These are phyloP conservation scores for Boletus rubropictus DNA, from an alignment of 768 basidiomycete genomes.

Conservation along the genomic window DNA sequence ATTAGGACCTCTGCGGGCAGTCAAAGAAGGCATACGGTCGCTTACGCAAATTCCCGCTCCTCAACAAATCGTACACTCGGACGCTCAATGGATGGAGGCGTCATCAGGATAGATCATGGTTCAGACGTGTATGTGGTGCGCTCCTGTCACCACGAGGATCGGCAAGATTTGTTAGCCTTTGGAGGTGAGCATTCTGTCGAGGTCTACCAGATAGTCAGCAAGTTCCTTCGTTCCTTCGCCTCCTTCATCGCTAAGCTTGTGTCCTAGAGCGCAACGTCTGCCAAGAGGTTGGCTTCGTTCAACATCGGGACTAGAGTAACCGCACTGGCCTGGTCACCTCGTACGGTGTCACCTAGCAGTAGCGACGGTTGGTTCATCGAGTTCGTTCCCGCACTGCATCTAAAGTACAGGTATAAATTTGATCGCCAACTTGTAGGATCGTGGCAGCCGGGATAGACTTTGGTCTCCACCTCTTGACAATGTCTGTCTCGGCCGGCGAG, in stretches of 20 bases:
- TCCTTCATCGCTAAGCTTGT: constrained; percentile 4
- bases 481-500: constrained; percentile 43
- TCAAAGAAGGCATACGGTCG: constrained; percentile 13
- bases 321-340: constrained; percentile 74
- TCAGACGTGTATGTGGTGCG: constrained; percentile 58
- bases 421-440: constrained; percentile 41
- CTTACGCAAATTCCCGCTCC: no score
- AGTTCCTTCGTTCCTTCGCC: constrained; percentile 2
- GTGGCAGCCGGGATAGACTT: constrained; percentile 64
- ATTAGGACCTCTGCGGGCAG: constrained; percentile 44
- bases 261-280: constrained; percentile 39
- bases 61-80: not conserved
- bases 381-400: constrained; percentile 36
- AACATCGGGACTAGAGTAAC: constrained; percentile 67
- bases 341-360: constrained; percentile 57
- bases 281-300: constrained; percentile 58
- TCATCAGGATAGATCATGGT: constrained; percentile 54
- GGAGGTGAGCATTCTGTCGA: constrained; percentile 71
- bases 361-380: constrained; percentile 68
- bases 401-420: constrained; percentile 3
- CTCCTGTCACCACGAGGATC: constrained; percentile 60
- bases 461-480: constrained; percentile 65
- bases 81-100: constrained; percentile 37
- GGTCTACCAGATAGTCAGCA: constrained; percentile 56
- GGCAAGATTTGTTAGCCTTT: constrained; percentile 60